phyloP scores from a whole-genome alignment of 805 yeast genomes.

The Zygoascus flipseniorum region DNA sequence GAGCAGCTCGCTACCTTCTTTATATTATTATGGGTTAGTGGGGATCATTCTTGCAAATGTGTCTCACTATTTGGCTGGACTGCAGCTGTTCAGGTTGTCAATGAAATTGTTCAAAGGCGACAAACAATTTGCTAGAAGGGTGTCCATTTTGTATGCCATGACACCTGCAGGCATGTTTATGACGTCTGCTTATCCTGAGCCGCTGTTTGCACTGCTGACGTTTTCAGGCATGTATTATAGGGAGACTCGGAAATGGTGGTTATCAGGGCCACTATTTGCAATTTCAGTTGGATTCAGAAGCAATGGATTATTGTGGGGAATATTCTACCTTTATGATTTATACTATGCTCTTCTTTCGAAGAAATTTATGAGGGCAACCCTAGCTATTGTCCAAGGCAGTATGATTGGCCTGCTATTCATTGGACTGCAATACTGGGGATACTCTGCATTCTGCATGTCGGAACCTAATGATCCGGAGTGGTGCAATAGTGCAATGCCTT shows the following conservation, averaged over 20 bases:
- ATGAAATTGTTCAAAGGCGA: slow-evolving; percentile 15
- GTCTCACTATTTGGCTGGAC: slow-evolving; percentile 41
- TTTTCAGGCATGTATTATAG: slow-evolving; percentile 49
- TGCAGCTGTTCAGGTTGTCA: slow-evolving; percentile 46
- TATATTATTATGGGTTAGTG: slow-evolving; percentile 32
- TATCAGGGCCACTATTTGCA: slow-evolving; percentile 48
- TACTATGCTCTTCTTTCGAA: slow-evolving; percentile 14
- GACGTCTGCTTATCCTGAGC: slow-evolving; percentile 68
- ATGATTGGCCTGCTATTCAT: slow-evolving; percentile 41
- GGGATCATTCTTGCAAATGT: slow-evolving; percentile 45
- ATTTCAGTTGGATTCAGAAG: slow-evolving; percentile 60
- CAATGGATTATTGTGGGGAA: slow-evolving; percentile 68
- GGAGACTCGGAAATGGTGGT: slow-evolving; percentile 34
- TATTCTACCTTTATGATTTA: slow-evolving; percentile 54
- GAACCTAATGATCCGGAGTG: slow-evolving; percentile 33
- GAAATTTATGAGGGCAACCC: slow-evolving; percentile 12
- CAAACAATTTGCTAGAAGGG: slow-evolving; percentile 25
- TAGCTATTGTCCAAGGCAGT: slow-evolving; percentile 45
- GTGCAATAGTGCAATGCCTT: slow-evolving; percentile 55
- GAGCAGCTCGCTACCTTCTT: slow-evolving; percentile 3
- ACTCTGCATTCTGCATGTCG: slow-evolving; percentile 42
- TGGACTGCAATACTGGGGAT: slow-evolving; percentile 45
- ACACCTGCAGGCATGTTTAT: slow-evolving; percentile 79
- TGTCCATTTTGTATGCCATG: slow-evolving; percentile 44
- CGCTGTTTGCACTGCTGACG: slow-evolving; percentile 53